Evolutionary conservation across 208 protist genomes (phyloP).

Genomic region (Trichomonas vaginalis): DNA sequence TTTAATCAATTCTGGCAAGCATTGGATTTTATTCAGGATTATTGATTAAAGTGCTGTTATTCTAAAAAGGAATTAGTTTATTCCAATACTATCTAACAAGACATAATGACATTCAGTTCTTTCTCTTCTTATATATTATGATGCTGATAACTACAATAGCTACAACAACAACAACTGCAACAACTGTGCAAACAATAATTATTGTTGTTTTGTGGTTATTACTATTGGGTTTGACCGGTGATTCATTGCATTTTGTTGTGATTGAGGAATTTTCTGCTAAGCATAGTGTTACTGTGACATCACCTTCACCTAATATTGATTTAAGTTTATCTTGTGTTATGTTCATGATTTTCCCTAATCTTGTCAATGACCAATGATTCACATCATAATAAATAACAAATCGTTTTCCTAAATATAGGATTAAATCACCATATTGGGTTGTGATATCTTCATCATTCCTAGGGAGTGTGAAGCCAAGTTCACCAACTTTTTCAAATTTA

Average conservation of each 20-base stretch:
- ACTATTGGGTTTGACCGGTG: background rate
- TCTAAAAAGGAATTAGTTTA: no score
- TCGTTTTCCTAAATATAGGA: background rate
- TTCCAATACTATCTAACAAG: no score
- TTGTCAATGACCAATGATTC: background rate
- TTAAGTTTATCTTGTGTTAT: background rate
- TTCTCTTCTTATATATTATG: background rate
- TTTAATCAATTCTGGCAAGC: no score
- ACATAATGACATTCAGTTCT: no score
- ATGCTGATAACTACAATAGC: background rate
- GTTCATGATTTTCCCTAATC: background rate
- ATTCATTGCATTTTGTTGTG: background rate
- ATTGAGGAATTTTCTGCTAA: background rate
- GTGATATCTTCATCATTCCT: background rate
- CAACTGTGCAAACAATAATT: background rate
- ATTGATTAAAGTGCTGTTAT: no score
- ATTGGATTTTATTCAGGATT: no score
- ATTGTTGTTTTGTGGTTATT: background rate
- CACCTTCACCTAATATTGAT: background rate
- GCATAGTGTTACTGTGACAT: background rate
- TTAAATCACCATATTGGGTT: background rate
- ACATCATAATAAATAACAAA: background rate
- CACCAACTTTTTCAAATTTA: background rate
- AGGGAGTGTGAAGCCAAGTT: background rate
- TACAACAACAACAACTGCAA: background rate